Conservation (phyloP, 139 green algal genomes). For the Micractinium conductrix region DNA sequence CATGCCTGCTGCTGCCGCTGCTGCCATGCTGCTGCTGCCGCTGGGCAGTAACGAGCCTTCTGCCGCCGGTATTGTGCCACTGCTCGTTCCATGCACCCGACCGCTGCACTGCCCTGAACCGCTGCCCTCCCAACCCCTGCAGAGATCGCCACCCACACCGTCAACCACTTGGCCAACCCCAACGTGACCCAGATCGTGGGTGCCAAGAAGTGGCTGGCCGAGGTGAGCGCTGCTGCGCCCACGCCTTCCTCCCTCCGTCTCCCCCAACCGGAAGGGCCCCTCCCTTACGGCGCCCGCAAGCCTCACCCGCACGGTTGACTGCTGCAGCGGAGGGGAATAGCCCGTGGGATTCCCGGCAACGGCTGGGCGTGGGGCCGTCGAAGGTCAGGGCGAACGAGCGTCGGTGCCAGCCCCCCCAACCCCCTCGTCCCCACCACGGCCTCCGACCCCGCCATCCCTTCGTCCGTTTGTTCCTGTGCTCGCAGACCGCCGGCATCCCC, state of each 20-base stretch:
- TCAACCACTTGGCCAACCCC: constrained; percentile 32
- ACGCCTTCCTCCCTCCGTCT: too few species aligned
- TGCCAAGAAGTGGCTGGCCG: constrained; percentile 13
- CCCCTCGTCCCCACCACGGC: too few species aligned
- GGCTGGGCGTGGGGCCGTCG: too few species aligned
- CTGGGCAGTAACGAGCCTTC: not conserved
- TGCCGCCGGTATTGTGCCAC: not conserved
- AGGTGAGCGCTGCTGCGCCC: not conserved
- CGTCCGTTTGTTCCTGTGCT: too few species aligned
- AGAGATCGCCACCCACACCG: constrained; percentile 43
- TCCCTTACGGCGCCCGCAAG: too few species aligned
- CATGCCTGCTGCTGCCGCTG: not conserved
- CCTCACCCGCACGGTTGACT: too few species aligned
- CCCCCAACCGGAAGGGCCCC: too few species aligned
- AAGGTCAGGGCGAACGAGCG: too few species aligned
- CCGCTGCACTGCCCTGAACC: not conserved
- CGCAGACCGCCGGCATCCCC: constrained; percentile 24
- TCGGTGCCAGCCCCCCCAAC: too few species aligned
- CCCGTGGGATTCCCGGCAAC: too few species aligned
- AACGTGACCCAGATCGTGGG: constrained; percentile 34
- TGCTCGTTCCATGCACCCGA: not conserved
- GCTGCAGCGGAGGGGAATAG: too few species aligned
- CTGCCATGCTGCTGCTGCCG: not conserved
- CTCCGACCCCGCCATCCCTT: too few species aligned
- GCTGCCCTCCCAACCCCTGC: not conserved